phyloP scores from a whole-genome alignment of 108 stramenopile genomes.

The Parmales sp. region DNA sequence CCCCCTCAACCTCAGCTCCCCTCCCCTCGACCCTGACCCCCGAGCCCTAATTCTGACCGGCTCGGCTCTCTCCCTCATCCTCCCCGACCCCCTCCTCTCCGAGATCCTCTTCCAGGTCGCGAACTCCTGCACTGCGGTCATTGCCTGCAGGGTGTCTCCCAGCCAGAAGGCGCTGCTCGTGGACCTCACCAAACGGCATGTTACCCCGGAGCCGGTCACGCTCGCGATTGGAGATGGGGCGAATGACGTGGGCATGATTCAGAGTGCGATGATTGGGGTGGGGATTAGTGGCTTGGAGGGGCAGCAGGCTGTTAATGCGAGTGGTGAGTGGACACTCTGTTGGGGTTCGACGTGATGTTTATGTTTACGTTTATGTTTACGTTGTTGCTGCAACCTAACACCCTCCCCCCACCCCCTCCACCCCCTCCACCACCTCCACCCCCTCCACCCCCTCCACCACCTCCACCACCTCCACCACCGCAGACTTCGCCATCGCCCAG shows the following conservation, averaged over 20 bases:
- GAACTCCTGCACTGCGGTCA: slow-evolving; percentile 70
- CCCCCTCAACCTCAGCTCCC: too few relatives aligned
- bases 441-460: neutral
- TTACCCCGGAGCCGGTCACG: slow-evolving; percentile 76
- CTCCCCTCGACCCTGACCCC: neutral
- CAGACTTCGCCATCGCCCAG: slow-evolving; percentile 87
- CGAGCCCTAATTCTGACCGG: slow-evolving; percentile 85
- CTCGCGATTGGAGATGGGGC: slow-evolving; percentile 96
- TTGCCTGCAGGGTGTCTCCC: slow-evolving; percentile 90
- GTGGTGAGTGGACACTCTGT: slow-evolving; percentile 25
- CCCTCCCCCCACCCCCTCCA: neutral
- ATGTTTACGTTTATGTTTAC: neutral
- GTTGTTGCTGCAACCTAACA: neutral
- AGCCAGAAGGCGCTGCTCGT: slow-evolving; percentile 84
- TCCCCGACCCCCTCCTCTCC: slow-evolving; percentile 61
- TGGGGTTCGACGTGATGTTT: neutral
- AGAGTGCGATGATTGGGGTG: slow-evolving; percentile 85
- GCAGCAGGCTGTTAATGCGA: slow-evolving; percentile 86
- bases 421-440: neutral
- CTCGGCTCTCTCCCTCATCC: slow-evolving; percentile 64
- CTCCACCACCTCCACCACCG: too few relatives aligned
- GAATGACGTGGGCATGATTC: slow-evolving; percentile 96
- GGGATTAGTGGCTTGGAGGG: slow-evolving; percentile 94
- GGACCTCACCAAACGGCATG: slow-evolving; percentile 65
- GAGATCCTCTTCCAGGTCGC: slow-evolving; percentile 72